These are phyloP conservation scores for Hemisphaericaspora lyxosophila DNA, from an alignment of 1,139 yeast genomes.

Conservation along the genomic window DNA sequence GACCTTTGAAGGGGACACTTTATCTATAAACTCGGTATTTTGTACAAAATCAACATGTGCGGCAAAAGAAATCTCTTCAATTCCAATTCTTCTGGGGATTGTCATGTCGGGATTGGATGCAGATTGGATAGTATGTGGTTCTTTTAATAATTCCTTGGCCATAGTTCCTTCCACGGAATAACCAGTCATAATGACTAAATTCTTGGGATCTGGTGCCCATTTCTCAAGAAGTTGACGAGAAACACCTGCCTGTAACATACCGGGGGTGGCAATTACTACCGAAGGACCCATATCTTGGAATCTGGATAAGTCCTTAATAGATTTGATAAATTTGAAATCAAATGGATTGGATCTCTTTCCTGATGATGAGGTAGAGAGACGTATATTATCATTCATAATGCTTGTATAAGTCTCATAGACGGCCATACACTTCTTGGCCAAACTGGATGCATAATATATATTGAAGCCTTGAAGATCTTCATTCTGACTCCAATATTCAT, in stretches of 20 bases:
- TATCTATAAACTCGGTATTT: slow-evolving; percentile 85
- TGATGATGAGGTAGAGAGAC: slow-evolving; percentile 62
- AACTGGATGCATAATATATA: slow-evolving; percentile 86
- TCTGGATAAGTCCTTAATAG: slow-evolving; percentile 74
- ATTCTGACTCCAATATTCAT: slow-evolving; percentile 89
- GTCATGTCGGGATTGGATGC: slow-evolving; percentile 72
- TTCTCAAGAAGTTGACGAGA: slow-evolving; percentile 87
- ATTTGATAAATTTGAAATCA: slow-evolving; percentile 81
- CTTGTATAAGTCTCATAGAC: slow-evolving; percentile 95
- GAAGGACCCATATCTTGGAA: slow-evolving; percentile 95
- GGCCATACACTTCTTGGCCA: slow-evolving; percentile 95
- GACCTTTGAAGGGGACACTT: slow-evolving; percentile 77
- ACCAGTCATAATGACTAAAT: slow-evolving; percentile 87
- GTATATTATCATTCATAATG: slow-evolving; percentile 92
- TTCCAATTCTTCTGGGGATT: slow-evolving; percentile 81
- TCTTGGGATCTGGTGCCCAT: slow-evolving; percentile 97
- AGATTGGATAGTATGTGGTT: slow-evolving; percentile 87
- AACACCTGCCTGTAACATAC: slow-evolving; percentile 96
- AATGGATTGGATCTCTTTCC: slow-evolving; percentile 67
- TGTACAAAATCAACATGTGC: slow-evolving; percentile 98
- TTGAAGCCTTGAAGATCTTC: slow-evolving; percentile 80
- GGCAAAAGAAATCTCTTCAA: slow-evolving; percentile 97
- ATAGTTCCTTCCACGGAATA: slow-evolving; percentile 97
- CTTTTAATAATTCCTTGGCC: slow-evolving; percentile 87
- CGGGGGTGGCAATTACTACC: slow-evolving; percentile 95